phyloP scores from a whole-genome alignment of 108 stramenopile genomes.

The Cyclotella sp. region DNA sequence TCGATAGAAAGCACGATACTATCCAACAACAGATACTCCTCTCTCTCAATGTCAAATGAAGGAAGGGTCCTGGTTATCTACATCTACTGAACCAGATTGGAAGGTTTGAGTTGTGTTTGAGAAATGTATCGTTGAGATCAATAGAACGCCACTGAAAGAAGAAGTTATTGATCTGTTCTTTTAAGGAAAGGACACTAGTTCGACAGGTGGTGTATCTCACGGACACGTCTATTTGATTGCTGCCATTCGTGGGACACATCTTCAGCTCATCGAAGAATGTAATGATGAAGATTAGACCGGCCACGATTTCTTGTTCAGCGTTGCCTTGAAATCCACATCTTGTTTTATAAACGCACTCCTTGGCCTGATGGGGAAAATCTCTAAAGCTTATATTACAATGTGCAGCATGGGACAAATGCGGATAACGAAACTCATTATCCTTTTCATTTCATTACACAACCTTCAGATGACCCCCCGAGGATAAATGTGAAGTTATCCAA shows the following conservation, averaged over 20 bases:
- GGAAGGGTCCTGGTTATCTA: conserved; percentile 69
- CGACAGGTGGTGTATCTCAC: conserved; percentile 68
- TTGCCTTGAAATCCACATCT: conserved; percentile 42
- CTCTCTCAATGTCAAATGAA: conserved; percentile 45
- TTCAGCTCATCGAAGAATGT: conserved; percentile 80
- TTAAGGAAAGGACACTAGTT: conserved; percentile 64
- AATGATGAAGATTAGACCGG: conserved; percentile 39
- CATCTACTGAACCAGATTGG: conserved; percentile 31
- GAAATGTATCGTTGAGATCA: conserved; percentile 69
- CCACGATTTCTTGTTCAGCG: conserved; percentile 23
- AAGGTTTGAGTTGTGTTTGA: conserved; percentile 46
- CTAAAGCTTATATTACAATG: conserved; percentile 72
- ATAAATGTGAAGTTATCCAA: conserved; percentile 15
- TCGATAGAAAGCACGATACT: conserved; percentile 39
- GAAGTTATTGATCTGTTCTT: conserved; percentile 36
- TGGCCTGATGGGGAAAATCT: conserved; percentile 74
- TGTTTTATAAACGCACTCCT: conserved; percentile 70
- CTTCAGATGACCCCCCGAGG: neutral
- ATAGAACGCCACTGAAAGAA: neutral
- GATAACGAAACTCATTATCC: neutral
- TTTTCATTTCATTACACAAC: neutral
- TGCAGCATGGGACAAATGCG: conserved; percentile 62
- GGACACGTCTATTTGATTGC: conserved; percentile 62
- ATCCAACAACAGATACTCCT: conserved; percentile 14
- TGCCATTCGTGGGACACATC: conserved; percentile 56